These are phyloP conservation scores for Apiospora marii DNA, from an alignment of 2,329 filamentous ascomycete genomes.

Conservation along the genomic window DNA sequence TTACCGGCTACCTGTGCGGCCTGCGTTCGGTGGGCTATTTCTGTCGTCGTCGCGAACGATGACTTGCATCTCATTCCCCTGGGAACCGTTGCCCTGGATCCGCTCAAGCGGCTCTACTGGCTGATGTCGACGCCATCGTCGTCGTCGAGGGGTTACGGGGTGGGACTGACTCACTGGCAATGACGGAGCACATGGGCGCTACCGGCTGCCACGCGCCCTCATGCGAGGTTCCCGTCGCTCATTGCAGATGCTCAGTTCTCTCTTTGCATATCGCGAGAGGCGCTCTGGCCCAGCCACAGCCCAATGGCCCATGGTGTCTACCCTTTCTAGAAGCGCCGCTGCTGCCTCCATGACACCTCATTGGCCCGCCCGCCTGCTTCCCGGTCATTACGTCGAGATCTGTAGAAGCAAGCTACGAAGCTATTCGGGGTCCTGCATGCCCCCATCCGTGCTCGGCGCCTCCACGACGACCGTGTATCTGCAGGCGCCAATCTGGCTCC, in stretches of 20 bases:
- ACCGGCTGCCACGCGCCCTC: background rate
- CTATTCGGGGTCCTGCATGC: slow-evolving; percentile 17
- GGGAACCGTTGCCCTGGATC: background rate
- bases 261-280: slow-evolving; percentile 18
- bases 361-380: slow-evolving; percentile 6
- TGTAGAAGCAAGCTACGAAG: slow-evolving; percentile 2
- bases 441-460: slow-evolving; percentile 17
- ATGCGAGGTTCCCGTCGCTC: slow-evolving; percentile 18
- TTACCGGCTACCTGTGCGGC: slow-evolving; percentile 6
- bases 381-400: slow-evolving; percentile 7
- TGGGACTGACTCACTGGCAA: background rate
- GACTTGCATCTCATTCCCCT: slow-evolving; percentile 14
- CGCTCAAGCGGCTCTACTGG: slow-evolving; percentile 2
- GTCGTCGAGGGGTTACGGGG: background rate
- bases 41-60: background rate
- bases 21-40: slow-evolving; percentile 13
- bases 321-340: slow-evolving; percentile 21
- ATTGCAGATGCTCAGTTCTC: slow-evolving; percentile 4
- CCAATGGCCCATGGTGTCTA: background rate
- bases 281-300: background rate
- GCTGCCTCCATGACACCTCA: slow-evolving; percentile 4
- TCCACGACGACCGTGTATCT: slow-evolving; percentile 8
- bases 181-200: slow-evolving; percentile 6
- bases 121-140: background rate
- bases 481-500: background rate